phyloP scores from a whole-genome alignment of 2,329 filamentous ascomycete species.

The Neoarthrinium moseri region DNA sequence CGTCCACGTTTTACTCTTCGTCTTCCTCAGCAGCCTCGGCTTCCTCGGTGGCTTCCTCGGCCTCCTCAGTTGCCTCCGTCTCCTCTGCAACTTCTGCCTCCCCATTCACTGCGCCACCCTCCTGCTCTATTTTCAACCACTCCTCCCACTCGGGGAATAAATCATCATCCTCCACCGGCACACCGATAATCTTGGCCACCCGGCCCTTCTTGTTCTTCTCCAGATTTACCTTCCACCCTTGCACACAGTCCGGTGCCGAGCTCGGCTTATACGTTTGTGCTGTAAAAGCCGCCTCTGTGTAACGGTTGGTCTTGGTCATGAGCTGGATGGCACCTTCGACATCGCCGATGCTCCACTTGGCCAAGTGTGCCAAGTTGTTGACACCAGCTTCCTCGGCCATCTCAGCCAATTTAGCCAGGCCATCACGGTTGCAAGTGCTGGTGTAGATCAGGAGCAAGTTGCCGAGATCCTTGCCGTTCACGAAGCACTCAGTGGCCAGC shows the following conservation, averaged over 20 bases:
- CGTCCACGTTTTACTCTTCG: conserved; percentile 12
- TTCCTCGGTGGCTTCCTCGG: conserved; percentile 20
- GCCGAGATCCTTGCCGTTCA: conserved; percentile 84
- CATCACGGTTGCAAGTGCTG: conserved; percentile 75
- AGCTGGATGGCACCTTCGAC: conserved; percentile 78
- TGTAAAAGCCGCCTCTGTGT: conserved; percentile 86
- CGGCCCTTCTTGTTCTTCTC: conserved; percentile 85
- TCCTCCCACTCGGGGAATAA: conserved; percentile 97
- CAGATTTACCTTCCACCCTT: conserved; percentile 77
- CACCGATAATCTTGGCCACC: conserved; percentile 78
- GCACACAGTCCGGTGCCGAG: conserved; percentile 63
- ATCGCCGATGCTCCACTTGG: conserved; percentile 84
- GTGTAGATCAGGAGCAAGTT: conserved; percentile 86
- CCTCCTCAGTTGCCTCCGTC: conserved; percentile 21
- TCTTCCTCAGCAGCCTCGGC: conserved; percentile 20
- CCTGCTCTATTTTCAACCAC: conserved; percentile 77
- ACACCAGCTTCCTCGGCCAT: conserved; percentile 75
- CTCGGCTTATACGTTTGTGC: conserved; percentile 95
- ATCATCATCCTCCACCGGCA: conserved; percentile 79
- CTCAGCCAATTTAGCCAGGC: conserved; percentile 68
- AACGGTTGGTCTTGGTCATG: conserved; percentile 73
- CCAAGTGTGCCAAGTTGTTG: conserved; percentile 92
- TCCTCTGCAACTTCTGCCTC: conserved; percentile 23
- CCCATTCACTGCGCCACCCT: conserved; percentile 51
- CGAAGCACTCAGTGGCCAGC: conserved; percentile 91